Evolutionary conservation across 2,329 filamentous ascomycete genomes (phyloP).

Genomic region (Ophiostoma novo-ulmi): DNA sequence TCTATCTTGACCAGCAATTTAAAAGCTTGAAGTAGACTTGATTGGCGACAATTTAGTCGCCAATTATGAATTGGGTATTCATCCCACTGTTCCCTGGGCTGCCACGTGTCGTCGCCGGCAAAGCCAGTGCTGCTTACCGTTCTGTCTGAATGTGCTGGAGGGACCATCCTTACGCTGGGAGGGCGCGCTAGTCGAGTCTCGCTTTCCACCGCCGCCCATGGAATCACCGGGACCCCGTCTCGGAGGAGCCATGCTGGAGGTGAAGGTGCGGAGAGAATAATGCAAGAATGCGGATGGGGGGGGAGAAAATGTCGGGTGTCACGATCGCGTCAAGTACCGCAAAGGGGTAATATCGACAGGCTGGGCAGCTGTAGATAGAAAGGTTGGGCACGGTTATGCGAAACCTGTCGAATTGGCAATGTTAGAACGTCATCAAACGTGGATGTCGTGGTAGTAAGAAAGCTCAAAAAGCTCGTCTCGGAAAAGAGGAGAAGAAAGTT

Average conservation of each 20-base stretch:
- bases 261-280: not conserved
- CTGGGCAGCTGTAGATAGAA: not conserved
- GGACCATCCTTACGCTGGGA: constrained; percentile 35
- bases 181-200: constrained; percentile 34
- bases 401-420: constrained; percentile 11
- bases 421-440: constrained; percentile 14
- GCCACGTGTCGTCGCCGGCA: constrained; percentile 11
- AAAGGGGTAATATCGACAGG: not conserved
- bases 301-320: not conserved
- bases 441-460: not conserved
- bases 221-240: constrained; percentile 33
- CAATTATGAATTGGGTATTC: not conserved
- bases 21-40: not conserved
- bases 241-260: constrained; percentile 33
- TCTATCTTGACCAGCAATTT: not conserved
- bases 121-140: constrained; percentile 34
- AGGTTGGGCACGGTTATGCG: constrained; percentile 7
- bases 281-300: not conserved
- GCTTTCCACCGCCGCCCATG: constrained; percentile 32
- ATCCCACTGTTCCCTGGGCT: not conserved
- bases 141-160: constrained; percentile 35
- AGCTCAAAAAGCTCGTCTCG: constrained; percentile 11
- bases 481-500: constrained; percentile 16
- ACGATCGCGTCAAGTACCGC: not conserved
- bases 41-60: not conserved